Evolutionary conservation across 352 stramenopile genomes (phyloP).

Genomic region (Phytophthora pinifolia): DNA sequence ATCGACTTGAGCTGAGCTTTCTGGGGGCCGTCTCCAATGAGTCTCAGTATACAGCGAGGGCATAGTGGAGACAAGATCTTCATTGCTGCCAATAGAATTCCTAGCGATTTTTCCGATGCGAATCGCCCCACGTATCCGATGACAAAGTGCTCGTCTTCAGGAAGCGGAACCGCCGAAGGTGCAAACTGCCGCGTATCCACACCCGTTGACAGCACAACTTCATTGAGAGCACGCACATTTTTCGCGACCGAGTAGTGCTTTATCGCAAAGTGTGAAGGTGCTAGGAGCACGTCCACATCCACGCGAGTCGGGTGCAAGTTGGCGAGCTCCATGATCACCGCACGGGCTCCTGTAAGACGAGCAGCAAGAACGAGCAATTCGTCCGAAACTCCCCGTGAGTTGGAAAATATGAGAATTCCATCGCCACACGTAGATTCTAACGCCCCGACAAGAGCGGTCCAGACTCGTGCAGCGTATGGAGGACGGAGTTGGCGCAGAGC

Average conservation of each 20-base stretch:
- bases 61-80: slow-evolving; percentile 29
- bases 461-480: slow-evolving; percentile 27
- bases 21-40: slow-evolving; percentile 44
- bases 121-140: slow-evolving; percentile 54
- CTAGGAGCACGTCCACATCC: slow-evolving; percentile 47
- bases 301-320: slow-evolving; percentile 44
- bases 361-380: slow-evolving; percentile 36
- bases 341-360: slow-evolving; percentile 34
- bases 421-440: slow-evolving; percentile 32
- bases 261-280: slow-evolving; percentile 53
- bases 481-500: slow-evolving; percentile 25
- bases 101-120: slow-evolving; percentile 51
- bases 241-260: slow-evolving; percentile 41
- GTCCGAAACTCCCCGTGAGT: slow-evolving; percentile 38
- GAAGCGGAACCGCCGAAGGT: slow-evolving; percentile 12
- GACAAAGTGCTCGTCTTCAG: slow-evolving; percentile 26
- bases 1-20: slow-evolving; percentile 29
- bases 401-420: slow-evolving; percentile 52
- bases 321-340: slow-evolving; percentile 53
- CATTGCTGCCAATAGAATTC: slow-evolving; percentile 36
- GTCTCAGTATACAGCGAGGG: slow-evolving; percentile 22
- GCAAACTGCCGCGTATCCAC: slow-evolving; percentile 41
- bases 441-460: slow-evolving; percentile 23
- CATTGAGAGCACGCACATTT: slow-evolving; percentile 22
- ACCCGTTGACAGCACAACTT: slow-evolving; percentile 44